Percentiles rank a stretch among this genome's conserved stretches.
phyloP scores from a whole-genome alignment of 1,284 basidiomycete species.

The Gymnopus androsaceus region DNA sequence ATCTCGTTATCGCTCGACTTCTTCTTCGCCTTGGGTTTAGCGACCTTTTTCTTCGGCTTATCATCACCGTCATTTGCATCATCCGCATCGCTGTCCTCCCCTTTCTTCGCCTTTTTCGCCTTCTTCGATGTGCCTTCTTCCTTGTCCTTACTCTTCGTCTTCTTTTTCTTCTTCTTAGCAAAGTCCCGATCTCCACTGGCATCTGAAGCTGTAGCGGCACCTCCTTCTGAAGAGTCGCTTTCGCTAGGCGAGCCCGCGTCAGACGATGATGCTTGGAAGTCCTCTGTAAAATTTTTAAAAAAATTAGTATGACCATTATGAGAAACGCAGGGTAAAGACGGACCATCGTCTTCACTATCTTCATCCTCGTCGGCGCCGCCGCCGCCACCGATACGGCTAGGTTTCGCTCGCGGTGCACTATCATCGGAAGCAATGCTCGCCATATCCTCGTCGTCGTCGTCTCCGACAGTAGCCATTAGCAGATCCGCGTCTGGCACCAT shows the following conservation, averaged over 20 bases:
- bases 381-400: conserved; percentile 44
- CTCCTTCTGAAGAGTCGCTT: conserved; percentile 69
- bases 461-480: conserved; percentile 66
- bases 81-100: conserved; percentile 34
- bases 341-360: conserved; percentile 80
- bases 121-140: conserved; percentile 40
- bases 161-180: conserved; percentile 49
- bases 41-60: conserved; percentile 32
- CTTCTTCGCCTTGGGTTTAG: conserved; percentile 36
- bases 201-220: conserved; percentile 81
- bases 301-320: conserved; percentile 18
- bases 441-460: conserved; percentile 77
- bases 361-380: conserved; percentile 73
- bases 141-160: conserved; percentile 37
- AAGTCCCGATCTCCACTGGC: conserved; percentile 72
- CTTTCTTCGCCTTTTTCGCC: conserved; percentile 39
- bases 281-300: conserved; percentile 55
- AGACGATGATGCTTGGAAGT: conserved; percentile 84
- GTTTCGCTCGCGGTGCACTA: conserved; percentile 49
- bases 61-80: conserved; percentile 31
- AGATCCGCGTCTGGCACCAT: conserved; percentile 87
- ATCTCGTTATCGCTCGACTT: conserved; percentile 16
- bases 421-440: conserved; percentile 79
- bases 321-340: conserved; percentile 10
- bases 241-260: conserved; percentile 85